Evolutionary conservation across 2,329 filamentous ascomycete species (phyloP), one percentile per base, ranked within the genome.

Genomic region (Monilinia aucupariae): DNA sequence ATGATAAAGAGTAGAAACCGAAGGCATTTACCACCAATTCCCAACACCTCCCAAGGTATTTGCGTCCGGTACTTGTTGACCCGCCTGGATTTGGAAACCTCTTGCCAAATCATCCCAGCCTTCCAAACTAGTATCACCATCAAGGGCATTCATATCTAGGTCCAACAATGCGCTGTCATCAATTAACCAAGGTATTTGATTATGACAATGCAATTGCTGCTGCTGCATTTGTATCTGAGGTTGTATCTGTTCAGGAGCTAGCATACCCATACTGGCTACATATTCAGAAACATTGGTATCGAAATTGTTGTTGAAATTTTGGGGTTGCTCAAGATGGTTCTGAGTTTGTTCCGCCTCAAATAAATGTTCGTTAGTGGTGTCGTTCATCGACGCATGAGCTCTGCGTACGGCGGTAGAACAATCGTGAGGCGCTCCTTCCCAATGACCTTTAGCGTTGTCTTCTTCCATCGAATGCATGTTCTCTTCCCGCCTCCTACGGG

Each of bases 401-500:
- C 54, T 58, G 27, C 54, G 54, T 13, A 34, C 15, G 41, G 41
- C 54, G n/a, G 8, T 20, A 58, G n/a, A 30, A 58, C 54, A 58
- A 47, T 58, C 30, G n/a, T 47, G 30, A 58, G 54, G 54, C 13
- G 54, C 41, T 58, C 54, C 54, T 37, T 48, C 30, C 72, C 41
- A 39, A 49, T 27, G 37, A 15, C 39, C 62, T 45, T 63, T 22
- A 25, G 41, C 15, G 53, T 64, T 20, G 20, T 13, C 60, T 59
- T 59, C 45, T 39, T 60, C 60, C 53, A 17, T 47, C 49, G 20
- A 74, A 30, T 74, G 72, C 22, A 80, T 70, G 61, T 85, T 83
- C 62, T 79, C 79, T 49, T 79, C 76, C 55, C 85, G 77, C 50
- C 80, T 81, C 15, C 78, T 78, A 51, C 77, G 76, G 15, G 86